Evolutionary conservation across 2,329 filamentous ascomycete genomes (phyloP).

Genomic region (Pseudovirgaria hyperparasitica): DNA sequence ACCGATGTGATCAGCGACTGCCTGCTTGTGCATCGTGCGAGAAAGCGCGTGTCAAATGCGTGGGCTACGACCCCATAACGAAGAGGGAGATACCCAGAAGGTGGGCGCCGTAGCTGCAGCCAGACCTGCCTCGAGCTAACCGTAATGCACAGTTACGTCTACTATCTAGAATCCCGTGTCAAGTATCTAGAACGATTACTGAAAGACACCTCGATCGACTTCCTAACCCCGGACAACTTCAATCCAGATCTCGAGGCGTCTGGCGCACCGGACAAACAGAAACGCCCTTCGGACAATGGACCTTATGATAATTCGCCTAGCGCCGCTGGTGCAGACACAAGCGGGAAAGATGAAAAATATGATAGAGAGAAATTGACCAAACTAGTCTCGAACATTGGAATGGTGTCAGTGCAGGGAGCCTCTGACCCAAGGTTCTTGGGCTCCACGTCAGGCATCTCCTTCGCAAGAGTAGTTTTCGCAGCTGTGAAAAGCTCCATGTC

Average conservation of each 20-base stretch:
- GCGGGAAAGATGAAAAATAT: conserved; percentile 33
- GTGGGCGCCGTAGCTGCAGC: conserved; percentile 18
- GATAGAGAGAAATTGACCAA: conserved; percentile 51
- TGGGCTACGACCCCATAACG: conserved; percentile 92
- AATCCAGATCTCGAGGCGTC: conserved; percentile 25
- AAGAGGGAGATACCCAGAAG: conserved; percentile 87
- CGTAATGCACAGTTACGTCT: conserved; percentile 58
- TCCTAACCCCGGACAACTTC: conserved; percentile 57
- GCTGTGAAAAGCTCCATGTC: conserved; percentile 70
- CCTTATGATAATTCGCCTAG: conserved; percentile 5
- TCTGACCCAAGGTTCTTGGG: conserved; percentile 73
- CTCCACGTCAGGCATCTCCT: conserved; percentile 82
- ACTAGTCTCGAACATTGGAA: conserved; percentile 56
- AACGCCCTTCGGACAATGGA: conserved; percentile 8
- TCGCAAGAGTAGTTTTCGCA: conserved; percentile 86
- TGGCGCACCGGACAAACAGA: conserved; percentile 17
- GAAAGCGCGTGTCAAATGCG: conserved; percentile 82
- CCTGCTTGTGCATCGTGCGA: conserved; percentile 86
- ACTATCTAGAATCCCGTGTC: conserved; percentile 81
- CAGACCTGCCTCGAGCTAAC: conserved; percentile 6
- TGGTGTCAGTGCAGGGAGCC: conserved; percentile 65
- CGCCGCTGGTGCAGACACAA: conserved; percentile 7
- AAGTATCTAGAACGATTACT: conserved; percentile 71
- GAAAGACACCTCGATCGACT: conserved; percentile 53
- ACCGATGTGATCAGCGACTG: conserved; percentile 84